Conservation (phyloP, 2,329 filamentous ascomycete species). For the Zalaria sp. region DNA sequence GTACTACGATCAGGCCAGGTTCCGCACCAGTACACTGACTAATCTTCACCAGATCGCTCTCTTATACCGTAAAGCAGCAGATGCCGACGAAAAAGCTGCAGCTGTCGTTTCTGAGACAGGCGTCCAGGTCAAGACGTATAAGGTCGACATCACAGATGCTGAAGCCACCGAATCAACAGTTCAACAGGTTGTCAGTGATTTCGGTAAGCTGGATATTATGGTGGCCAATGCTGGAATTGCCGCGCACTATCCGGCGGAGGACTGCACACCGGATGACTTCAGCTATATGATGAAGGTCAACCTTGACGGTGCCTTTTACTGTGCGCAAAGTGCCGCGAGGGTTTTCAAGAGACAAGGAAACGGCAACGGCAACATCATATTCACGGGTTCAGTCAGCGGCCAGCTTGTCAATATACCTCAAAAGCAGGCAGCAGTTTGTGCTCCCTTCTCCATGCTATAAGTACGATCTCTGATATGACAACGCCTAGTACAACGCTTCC, state of each 20-base stretch:
- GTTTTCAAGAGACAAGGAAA: slow-evolving; percentile 66
- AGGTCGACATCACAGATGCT: slow-evolving; percentile 63
- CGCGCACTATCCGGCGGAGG: slow-evolving; percentile 77
- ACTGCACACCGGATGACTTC: slow-evolving; percentile 74
- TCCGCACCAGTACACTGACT: too few relatives aligned
- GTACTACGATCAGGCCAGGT: slow-evolving; percentile 36
- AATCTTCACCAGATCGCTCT: too few relatives aligned
- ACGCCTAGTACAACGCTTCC: too few relatives aligned
- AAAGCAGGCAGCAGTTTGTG: slow-evolving; percentile 48
- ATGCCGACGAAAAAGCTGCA: slow-evolving; percentile 4
- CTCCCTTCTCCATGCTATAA: too few relatives aligned
- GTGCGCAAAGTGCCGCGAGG: slow-evolving; percentile 65
- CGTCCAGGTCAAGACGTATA: slow-evolving; percentile 31
- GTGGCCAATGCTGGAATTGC: slow-evolving; percentile 90
- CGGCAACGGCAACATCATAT: slow-evolving; percentile 67
- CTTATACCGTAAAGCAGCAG: too few relatives aligned
- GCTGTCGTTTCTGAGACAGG: too few relatives aligned
- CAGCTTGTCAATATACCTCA: slow-evolving; percentile 85
- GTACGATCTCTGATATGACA: too few relatives aligned
- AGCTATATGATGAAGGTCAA: slow-evolving; percentile 84
- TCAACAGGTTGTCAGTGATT: slow-evolving; percentile 52
- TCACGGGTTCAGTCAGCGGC: slow-evolving; percentile 86
- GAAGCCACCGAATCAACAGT: slow-evolving; percentile 49
- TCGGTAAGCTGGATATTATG: slow-evolving; percentile 73
- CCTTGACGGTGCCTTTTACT: slow-evolving; percentile 78